Evolutionary conservation across 805 yeast species (phyloP).

Genomic region (Pichia exigua): DNA sequence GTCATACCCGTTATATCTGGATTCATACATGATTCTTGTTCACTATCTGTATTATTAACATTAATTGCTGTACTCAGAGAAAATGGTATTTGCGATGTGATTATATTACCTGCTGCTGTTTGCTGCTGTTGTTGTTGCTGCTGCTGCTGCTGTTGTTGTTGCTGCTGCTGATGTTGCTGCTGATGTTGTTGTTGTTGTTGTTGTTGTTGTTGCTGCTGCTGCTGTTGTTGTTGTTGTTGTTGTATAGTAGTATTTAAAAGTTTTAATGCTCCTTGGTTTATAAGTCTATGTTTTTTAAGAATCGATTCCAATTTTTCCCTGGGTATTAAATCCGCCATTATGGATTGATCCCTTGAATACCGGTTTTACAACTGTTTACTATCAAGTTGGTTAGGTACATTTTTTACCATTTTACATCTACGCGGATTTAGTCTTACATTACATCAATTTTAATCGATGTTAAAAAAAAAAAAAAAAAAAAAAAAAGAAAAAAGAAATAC

Average conservation of each 20-base stretch:
- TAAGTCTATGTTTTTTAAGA: background rate
- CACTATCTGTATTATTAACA: background rate
- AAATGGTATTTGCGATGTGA: background rate
- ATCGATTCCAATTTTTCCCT: background rate
- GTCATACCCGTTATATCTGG: background rate
- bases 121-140: background rate
- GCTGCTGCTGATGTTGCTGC: background rate
- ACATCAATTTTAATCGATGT: background rate
- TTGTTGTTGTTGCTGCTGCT: background rate
- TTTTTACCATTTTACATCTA: too few species aligned
- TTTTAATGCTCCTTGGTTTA: slow-evolving; percentile 4
- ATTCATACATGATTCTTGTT: background rate
- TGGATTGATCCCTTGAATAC: too few species aligned
- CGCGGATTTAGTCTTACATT: background rate
- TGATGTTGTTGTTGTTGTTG: background rate
- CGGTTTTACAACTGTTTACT: too few species aligned
- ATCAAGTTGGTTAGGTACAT: too few species aligned
- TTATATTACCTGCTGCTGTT: background rate
- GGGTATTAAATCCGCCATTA: background rate
- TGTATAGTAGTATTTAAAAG: slow-evolving; percentile 1
- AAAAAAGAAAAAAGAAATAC: too few species aligned
- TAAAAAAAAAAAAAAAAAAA: too few species aligned
- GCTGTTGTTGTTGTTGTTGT: background rate
- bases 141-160: background rate
- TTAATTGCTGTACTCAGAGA: background rate